Percentiles rank a stretch among this genome's conserved stretches.
Evolutionary conservation across 495 filamentous ascomycete species (phyloP).

Genomic region (Podospora comata): DNA sequence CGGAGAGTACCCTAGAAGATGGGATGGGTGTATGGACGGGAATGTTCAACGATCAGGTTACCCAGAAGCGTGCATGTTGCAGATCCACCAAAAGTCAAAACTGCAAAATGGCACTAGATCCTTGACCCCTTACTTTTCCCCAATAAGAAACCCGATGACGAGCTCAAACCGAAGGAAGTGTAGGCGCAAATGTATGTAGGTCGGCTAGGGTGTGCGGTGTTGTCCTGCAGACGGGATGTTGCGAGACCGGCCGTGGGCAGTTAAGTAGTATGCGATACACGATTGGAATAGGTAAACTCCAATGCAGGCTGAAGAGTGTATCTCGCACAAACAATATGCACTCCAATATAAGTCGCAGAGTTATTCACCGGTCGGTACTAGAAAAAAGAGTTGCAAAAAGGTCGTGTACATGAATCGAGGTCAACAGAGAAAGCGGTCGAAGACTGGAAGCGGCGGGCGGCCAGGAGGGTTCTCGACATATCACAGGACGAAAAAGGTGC

Average conservation of each 20-base stretch:
- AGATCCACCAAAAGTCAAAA: slow-evolving; percentile 14
- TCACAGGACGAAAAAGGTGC: background rate
- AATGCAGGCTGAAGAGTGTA: background rate
- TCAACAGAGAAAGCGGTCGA: background rate
- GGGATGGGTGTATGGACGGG: background rate
- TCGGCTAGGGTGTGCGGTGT: background rate
- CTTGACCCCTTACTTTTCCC: background rate
- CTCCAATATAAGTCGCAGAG: background rate
- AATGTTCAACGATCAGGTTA: background rate
- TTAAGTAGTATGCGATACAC: background rate
- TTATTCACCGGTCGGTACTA: background rate
- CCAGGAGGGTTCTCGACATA: background rate
- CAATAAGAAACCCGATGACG: background rate
- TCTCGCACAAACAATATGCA: background rate
- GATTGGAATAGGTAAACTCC: background rate
- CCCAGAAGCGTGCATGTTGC: slow-evolving; percentile 21
- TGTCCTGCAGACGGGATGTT: background rate
- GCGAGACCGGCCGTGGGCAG: background rate
- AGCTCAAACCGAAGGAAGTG: background rate
- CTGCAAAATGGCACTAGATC: slow-evolving; percentile 4
- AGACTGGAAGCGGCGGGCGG: background rate
- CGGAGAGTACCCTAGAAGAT: slow-evolving; percentile 6
- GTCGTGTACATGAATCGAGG: background rate
- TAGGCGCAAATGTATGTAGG: background rate
- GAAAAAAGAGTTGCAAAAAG: background rate